Base-by-base conservation (phyloP, 768 basidiomycete species). In the Coprinellus aureogranulatus region DNA sequence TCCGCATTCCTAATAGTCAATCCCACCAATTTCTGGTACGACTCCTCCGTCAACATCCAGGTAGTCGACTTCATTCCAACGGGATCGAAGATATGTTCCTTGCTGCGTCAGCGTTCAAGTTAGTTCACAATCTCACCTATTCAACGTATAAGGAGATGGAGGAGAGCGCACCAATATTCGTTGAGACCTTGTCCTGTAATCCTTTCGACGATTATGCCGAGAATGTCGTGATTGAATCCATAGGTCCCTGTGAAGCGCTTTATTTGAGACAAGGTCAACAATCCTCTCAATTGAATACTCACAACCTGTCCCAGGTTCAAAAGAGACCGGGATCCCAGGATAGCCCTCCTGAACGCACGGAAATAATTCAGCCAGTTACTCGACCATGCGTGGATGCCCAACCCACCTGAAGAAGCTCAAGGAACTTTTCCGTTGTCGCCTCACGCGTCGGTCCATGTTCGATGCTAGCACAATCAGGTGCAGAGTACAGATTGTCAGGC, bases 151-250 rank as follows among this genome's bases (percentile, higher is more conserved):
- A 25, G 30, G 39, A 8, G 18, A 28, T 45, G 10, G 25, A 14
- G 16, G 1, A 5, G 37, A 25, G 62, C 70, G 6, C 53, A 71
- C 72, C 69, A 65, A 50, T 70, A 72, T 30, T 61, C 56, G 18
- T 67, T 68, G 42, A 74, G 52, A 1, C 66, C 64, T 46, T 66
- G 51, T 11, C 70, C 70, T 28, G 65, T 59, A 2, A 68, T 46
- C 49, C 67, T 67, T 55, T 72, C 69, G 20, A 74, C 59, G 22
- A 72, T 58, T 27, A 72, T 70, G 16, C 71, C 71, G 12, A 70
- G 60, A 11, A 64, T 62, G 58, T 72, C 71, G 34, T 65, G 62
- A 34, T 67, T 69, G 57, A 50, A 68, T 10, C 72, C 71, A 57
- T 74, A 74, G 3, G 59, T 59, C 41, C 70, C 71, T 72, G 27